Conservation (phyloP, 345 rosid genomes). For the Nasturtium officinale region DNA sequence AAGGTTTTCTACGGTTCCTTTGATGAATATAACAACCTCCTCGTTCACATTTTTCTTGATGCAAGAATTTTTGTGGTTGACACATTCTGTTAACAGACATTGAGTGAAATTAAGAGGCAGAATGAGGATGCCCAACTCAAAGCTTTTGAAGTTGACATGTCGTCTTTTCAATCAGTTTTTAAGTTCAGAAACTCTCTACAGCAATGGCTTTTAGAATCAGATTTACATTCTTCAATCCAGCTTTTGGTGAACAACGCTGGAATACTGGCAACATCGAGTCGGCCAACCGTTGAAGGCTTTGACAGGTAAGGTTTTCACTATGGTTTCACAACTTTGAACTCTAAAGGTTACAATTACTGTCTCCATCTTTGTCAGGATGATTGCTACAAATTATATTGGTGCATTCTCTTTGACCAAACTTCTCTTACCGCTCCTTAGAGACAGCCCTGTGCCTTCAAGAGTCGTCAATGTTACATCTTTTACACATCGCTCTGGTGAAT, state of each 20-base stretch:
- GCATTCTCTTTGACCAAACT: slow-evolving; percentile 69
- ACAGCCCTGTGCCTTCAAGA: slow-evolving; percentile 78
- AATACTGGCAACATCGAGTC: slow-evolving; percentile 69
- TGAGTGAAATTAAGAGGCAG: slow-evolving; percentile 51
- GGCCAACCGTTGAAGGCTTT: slow-evolving; percentile 70
- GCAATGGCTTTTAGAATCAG: slow-evolving; percentile 73
- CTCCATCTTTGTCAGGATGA: slow-evolving; percentile 63
- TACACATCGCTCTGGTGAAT: slow-evolving; percentile 76
- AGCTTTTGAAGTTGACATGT: slow-evolving; percentile 71
- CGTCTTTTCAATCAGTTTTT: slow-evolving; percentile 66
- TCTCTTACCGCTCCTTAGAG: slow-evolving; percentile 76
- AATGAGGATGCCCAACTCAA: slow-evolving; percentile 59
- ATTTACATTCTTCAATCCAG: slow-evolving; percentile 78
- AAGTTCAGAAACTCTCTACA: slow-evolving; percentile 66
- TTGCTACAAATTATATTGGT: slow-evolving; percentile 82
- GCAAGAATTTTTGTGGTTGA: slow-evolving; percentile 20
- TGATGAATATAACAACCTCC: not conserved
- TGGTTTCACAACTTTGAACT: not conserved
- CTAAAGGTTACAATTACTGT: not conserved
- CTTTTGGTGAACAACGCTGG: slow-evolving; percentile 93
- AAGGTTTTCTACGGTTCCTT: slow-evolving; percentile 48
- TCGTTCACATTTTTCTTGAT: not conserved
- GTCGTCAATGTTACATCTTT: slow-evolving; percentile 90
- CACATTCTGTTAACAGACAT: slow-evolving; percentile 49
- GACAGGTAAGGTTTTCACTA: slow-evolving; percentile 58